Evolutionary conservation across 2,329 filamentous ascomycete genomes (phyloP), one percentile per base, ranked within the genome.

Genomic region (Neospermospora avenae): DNA sequence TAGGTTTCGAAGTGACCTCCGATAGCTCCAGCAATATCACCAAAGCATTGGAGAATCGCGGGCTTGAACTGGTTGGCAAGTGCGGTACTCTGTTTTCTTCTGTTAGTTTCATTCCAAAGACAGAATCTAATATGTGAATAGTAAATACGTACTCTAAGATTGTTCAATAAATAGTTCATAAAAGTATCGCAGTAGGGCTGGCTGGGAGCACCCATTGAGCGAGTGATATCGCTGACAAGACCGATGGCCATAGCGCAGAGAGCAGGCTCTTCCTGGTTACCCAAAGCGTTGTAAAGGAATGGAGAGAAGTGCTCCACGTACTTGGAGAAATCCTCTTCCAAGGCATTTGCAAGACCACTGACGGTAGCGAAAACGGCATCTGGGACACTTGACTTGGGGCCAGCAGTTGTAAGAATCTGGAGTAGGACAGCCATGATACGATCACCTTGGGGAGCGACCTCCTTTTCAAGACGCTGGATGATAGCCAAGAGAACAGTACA

Each of bases 171-270:
- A 74, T 95, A 90, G 81, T 99, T 99, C 95, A 99, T 99, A 76
- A 98, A 97, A 67, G 87, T 85, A 71, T 99, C 95, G 77, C 95
- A 99, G 81, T 89, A 98, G 59, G 93, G 95, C 77, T 96, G 91
- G 71, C 93, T 90, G 74, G 89, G 90, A 73, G 92, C 88, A 73
- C 92, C 91, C 73, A 98, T 82, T 16, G 93, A 95, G 69, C 95
- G 88, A 55, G 92, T 93, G 70, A 99, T 95, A 73, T 99, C 95
- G 75, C 93, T 96, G 68, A 98, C 93, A 59, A 99, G 84, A 69
- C 95, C 95, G 75, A 99, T 97, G 70, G 95, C 93, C 87, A 98
- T 96, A 48, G 93, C 89, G 81, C 95, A 98, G 63, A 98, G 84
- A 75, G 87, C 89, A 37, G 93, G 90, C 78, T 97, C 95, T 66